Evolutionary conservation across 1,284 basidiomycete species (phyloP), one percentile per base, ranked within the genome.

Genomic region (Cystobasidium slooffiae): DNA sequence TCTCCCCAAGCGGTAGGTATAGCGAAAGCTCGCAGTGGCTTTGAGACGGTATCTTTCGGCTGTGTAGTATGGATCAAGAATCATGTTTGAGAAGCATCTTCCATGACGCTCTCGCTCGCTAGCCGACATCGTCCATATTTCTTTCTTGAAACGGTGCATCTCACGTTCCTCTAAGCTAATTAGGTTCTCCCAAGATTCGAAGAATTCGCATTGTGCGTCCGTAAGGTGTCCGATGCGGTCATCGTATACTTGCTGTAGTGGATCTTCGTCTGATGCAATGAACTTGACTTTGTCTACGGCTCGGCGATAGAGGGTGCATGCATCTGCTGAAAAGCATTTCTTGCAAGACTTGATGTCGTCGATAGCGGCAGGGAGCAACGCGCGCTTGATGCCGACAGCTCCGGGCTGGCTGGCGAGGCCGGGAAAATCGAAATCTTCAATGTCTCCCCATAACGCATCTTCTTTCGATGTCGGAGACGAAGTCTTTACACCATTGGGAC

Each of bases 301-400:
- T 91, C 93, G 77, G 3, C 94, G 91, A 83, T 94, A 98, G 5
- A 99, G 85, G 91, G 97, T 94, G 83, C 97, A 99, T 0, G 88
- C 87, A 79, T 97, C 92, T 5, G 91, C 84, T 0, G 87, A 86
- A 81, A 90, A 98, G 81, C 96, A 99, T 68, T 85, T 87, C 78
- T 88, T 87, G 82, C 96, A 99, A 22, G 87, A 84, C 69, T 89
- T 84, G 68, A 89, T 87, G 78, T 92, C 88, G 81, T 99, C 93
- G 76, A 97, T 91, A 0, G 94, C 92, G 0, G 90, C 86, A 0
- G 97, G 97, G 18, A 97, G 84, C 81, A 95, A 91, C 5, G 86
- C 83, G 75, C 85, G 84, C 4, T 81, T 78, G n/a, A 53, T 41
- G 43, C 70, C 62, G 14, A 20, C 18, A 20, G 49, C 1, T 56